phyloP scores from a whole-genome alignment of 208 protist species.

The Blastocrithidia nonstop region DNA sequence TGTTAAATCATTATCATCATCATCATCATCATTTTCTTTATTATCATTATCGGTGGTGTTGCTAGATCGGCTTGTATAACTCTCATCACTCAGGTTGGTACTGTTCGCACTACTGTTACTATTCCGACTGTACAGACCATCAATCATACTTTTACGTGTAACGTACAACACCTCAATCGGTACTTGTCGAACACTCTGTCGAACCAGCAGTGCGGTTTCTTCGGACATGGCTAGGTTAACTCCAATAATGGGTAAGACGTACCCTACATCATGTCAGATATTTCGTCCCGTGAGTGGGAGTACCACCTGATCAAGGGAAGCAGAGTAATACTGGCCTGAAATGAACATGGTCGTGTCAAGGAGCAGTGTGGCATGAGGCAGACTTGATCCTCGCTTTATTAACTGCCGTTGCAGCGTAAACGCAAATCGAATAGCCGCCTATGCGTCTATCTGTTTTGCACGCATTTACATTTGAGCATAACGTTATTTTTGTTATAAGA shows the following conservation, averaged over 20 bases:
- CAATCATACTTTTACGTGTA: too few relatives aligned
- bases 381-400: too few relatives aligned
- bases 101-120: too few relatives aligned
- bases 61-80: too few relatives aligned
- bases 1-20: too few relatives aligned
- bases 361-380: slow-evolving; percentile 4
- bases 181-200: slow-evolving; percentile 9
- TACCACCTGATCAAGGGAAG: slow-evolving; percentile 6
- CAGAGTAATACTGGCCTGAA: slow-evolving; percentile 5
- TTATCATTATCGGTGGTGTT: too few relatives aligned
- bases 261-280: slow-evolving; percentile 9
- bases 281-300: slow-evolving; percentile 13
- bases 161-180: slow-evolving; percentile 12
- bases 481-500: too few relatives aligned
- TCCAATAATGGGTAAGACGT: slow-evolving; percentile 9
- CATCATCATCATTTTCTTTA: too few relatives aligned
- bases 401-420: slow-evolving; percentile 6
- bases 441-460: slow-evolving; percentile 2
- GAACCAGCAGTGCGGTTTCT: slow-evolving; percentile 20
- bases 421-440: slow-evolving; percentile 6
- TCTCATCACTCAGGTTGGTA: too few relatives aligned
- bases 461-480: too few relatives aligned
- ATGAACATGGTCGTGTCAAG: slow-evolving; percentile 12
- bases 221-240: slow-evolving; percentile 16
- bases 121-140: too few relatives aligned